A percentile compares a stretch with the other conserved stretches of the same genome.
Evolutionary conservation across 352 stramenopile species (phyloP).

Genomic region (Globisporangium irregulare): DNA sequence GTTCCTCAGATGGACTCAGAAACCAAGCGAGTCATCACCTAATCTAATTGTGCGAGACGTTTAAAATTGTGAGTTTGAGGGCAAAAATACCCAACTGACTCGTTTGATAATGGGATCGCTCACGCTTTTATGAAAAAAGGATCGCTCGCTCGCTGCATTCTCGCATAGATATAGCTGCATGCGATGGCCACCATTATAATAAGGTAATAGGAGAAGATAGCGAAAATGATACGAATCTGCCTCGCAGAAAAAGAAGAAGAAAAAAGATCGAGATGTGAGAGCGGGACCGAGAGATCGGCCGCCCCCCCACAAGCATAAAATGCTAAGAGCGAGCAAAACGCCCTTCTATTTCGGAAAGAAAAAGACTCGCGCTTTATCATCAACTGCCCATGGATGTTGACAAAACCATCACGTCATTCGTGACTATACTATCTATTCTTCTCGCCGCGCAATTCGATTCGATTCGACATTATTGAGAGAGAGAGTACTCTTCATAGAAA

Average conservation of each 20-base stretch:
- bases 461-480: background rate
- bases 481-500: background rate
- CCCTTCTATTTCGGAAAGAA: background rate
- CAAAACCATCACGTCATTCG: background rate
- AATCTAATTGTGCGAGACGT: background rate
- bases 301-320: background rate
- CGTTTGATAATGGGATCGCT: background rate
- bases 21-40: background rate
- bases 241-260: background rate
- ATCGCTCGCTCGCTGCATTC: background rate
- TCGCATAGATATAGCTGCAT: background rate
- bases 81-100: background rate
- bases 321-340: background rate
- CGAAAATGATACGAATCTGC: background rate
- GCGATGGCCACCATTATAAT: too few relatives aligned
- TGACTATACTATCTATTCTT: background rate
- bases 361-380: background rate
- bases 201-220: background rate
- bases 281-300: background rate
- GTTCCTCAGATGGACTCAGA: background rate
- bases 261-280: background rate
- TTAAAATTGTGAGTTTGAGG: background rate
- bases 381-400: background rate
- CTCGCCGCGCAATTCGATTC: background rate
- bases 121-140: background rate